A percentile compares a stretch with the other conserved stretches of the same genome.
Evolutionary conservation across 495 filamentous ascomycete genomes (phyloP).

Genomic region (Trichoderma virens): DNA sequence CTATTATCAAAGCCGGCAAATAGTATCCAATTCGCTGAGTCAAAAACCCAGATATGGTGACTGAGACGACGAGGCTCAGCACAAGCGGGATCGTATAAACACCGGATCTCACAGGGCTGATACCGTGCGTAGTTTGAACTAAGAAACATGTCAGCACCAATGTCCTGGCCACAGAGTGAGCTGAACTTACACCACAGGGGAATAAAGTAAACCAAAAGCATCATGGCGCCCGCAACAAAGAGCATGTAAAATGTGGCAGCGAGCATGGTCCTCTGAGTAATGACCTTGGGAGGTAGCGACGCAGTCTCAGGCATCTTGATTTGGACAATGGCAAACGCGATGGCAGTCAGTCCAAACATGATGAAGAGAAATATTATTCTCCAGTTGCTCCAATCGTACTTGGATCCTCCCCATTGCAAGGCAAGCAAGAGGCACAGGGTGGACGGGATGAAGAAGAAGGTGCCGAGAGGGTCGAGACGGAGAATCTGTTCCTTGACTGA

Average conservation of each 20-base stretch:
- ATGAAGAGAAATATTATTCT: conserved; percentile 64
- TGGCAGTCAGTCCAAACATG: conserved; percentile 52
- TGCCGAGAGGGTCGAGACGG: conserved; percentile 64
- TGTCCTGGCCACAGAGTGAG: conserved; percentile 66
- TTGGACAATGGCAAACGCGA: conserved; percentile 59
- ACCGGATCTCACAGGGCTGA: conserved; percentile 48
- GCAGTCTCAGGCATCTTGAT: conserved; percentile 61
- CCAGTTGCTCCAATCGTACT: conserved; percentile 57
- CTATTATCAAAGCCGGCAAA: conserved; percentile 53
- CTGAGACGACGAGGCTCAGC: conserved; percentile 40
- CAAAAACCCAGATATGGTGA: conserved; percentile 40
- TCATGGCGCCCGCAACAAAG: conserved; percentile 55
- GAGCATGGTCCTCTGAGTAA: conserved; percentile 67
- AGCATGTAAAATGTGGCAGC: conserved; percentile 52
- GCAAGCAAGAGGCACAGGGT: conserved; percentile 68
- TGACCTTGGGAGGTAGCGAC: conserved; percentile 64
- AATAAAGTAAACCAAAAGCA: conserved; percentile 60
- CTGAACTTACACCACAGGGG: conserved; percentile 69
- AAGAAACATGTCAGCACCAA: conserved; percentile 18
- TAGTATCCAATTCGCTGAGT: conserved; percentile 61
- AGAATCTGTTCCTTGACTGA: conserved; percentile 34
- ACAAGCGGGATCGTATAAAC: conserved; percentile 55
- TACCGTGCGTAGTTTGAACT: conserved; percentile 65
- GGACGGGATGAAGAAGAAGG: conserved; percentile 61
- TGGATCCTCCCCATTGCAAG: conserved; percentile 77